Conservation (phyloP, 768 basidiomycete genomes). For the Leccinellum albellum region DNA sequence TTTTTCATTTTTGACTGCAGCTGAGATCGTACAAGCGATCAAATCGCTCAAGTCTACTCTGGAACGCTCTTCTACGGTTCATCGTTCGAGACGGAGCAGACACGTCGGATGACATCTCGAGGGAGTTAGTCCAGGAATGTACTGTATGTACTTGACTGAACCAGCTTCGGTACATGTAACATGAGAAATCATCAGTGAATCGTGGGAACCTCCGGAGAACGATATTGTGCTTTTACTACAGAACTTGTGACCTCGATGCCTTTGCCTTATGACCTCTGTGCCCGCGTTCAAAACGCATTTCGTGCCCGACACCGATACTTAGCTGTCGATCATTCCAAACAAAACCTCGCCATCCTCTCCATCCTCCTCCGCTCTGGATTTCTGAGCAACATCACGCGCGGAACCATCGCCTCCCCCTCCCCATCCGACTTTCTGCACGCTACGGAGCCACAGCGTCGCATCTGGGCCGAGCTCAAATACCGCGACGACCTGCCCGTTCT, state of each 20-base stretch:
- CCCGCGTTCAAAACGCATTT: constrained; percentile 90
- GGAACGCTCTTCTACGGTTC: constrained; percentile 62
- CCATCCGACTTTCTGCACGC: constrained; percentile 60
- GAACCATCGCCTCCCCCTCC: constrained; percentile 60
- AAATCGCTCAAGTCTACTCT: constrained; percentile 58
- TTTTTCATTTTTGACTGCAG: constrained; percentile 30
- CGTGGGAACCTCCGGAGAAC: too few relatives aligned
- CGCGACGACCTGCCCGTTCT: constrained; percentile 86
- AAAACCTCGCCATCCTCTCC: constrained; percentile 88
- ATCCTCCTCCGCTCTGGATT: constrained; percentile 92
- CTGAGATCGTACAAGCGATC: constrained; percentile 76
- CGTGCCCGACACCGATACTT: constrained; percentile 78
- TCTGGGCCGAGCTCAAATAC: constrained; percentile 88
- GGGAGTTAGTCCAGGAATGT: too few relatives aligned
- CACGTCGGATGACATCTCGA: constrained; percentile 40
- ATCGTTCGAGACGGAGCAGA: constrained; percentile 59
- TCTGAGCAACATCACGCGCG: constrained; percentile 77
- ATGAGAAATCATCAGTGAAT: too few relatives aligned
- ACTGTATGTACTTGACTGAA: too few relatives aligned
- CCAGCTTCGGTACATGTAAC: too few relatives aligned
- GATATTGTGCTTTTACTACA: too few relatives aligned
- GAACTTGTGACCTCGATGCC: constrained; percentile 34
- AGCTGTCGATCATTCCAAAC: constrained; percentile 76
- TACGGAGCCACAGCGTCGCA: constrained; percentile 41
- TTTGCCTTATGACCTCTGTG: constrained; percentile 81